Evolutionary conservation across 1,284 basidiomycete species (phyloP), one percentile per base, ranked within the genome.

Genomic region (Anthracocystis walkeri): DNA sequence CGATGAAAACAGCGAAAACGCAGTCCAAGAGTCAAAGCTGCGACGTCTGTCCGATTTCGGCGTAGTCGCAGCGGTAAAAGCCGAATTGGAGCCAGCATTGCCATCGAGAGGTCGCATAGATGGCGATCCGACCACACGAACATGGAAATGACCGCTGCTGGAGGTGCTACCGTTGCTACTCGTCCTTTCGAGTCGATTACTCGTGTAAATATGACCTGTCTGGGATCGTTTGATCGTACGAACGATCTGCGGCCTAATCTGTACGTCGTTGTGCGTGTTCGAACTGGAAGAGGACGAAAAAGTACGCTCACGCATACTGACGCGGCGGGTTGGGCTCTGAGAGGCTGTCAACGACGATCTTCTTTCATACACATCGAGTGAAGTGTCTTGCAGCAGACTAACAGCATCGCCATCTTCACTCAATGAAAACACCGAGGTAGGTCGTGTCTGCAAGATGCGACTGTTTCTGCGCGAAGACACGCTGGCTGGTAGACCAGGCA

Each of bases 231-330:
- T 65, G 51, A 71, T 65, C 7, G 68, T 62, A 4, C 68, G 58
- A 7, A 71, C 68, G 11, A 71, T 71, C 42, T 71, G 68, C 4
- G 68, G 68, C 23, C 68, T 14, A n/a, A 71, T 71, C 31, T 71
- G 68, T 7, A 71, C 54, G 11, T 71, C 68, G 38, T 49, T 64
- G 20, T 64, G 61, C 40, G 59, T 53, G 25, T 49, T 62, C 27
- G 65, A 68, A 40, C 66, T 59, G 2, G 60, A 63, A 3, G 66
- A 69, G 2, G 55, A 54, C 4, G 66, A 69, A 7, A 63, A 42
- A 2, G 55, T 63, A 2, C 66, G 51, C 7, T 59, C 53, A 7
- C 66, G 60, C 56, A 53, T 59, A 11, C 52, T 35, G 11, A 63
- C 20, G 6, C 51, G 59, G 10, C 46, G 53, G 20, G 49, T 53